phyloP scores from a whole-genome alignment of 108 stramenopile species.

The Nannochloropsis salina region DNA sequence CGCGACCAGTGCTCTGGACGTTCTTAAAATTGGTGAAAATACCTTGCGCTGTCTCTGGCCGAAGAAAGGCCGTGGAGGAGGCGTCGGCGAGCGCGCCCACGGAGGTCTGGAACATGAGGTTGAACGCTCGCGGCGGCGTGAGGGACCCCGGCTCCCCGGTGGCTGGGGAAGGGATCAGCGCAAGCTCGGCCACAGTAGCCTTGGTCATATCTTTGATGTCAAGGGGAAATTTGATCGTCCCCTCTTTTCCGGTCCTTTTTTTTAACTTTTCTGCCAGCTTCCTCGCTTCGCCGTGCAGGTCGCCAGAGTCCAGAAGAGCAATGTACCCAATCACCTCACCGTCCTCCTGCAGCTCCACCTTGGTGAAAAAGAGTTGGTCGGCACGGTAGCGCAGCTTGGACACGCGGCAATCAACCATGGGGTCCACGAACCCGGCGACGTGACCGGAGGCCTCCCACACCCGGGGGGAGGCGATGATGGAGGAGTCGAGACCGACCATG shows the following conservation, averaged over 20 bases:
- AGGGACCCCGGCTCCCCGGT: slow-evolving; percentile 67
- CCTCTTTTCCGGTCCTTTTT: slow-evolving; percentile 41
- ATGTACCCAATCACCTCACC: slow-evolving; percentile 64
- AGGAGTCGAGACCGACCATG: slow-evolving; percentile 81
- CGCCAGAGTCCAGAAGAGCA: slow-evolving; percentile 75
- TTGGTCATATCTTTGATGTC: slow-evolving; percentile 67
- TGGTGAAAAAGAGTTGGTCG: slow-evolving; percentile 80
- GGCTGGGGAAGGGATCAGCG: slow-evolving; percentile 76
- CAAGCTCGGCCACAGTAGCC: slow-evolving; percentile 69
- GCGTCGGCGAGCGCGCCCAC: slow-evolving; percentile 80
- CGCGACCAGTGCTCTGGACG: slow-evolving; percentile 64
- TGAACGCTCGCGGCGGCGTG: slow-evolving; percentile 87
- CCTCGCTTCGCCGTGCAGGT: slow-evolving; percentile 73
- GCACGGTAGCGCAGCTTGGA: slow-evolving; percentile 87
- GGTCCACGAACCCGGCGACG: slow-evolving; percentile 90
- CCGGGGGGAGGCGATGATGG: slow-evolving; percentile 82
- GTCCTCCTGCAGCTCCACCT: slow-evolving; percentile 51
- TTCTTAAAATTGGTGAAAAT: slow-evolving; percentile 94
- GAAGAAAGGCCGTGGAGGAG: slow-evolving; percentile 73
- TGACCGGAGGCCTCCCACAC: slow-evolving; percentile 92
- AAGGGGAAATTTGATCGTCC: slow-evolving; percentile 50
- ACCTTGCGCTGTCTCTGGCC: slow-evolving; percentile 98
- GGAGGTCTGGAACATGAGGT: slow-evolving; percentile 92
- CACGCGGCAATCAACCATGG: slow-evolving; percentile 93
- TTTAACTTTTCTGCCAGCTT: slow-evolving; percentile 60